Evolutionary conservation across 1,139 yeast species (phyloP).

Genomic region (Candida dubliniensis): DNA sequence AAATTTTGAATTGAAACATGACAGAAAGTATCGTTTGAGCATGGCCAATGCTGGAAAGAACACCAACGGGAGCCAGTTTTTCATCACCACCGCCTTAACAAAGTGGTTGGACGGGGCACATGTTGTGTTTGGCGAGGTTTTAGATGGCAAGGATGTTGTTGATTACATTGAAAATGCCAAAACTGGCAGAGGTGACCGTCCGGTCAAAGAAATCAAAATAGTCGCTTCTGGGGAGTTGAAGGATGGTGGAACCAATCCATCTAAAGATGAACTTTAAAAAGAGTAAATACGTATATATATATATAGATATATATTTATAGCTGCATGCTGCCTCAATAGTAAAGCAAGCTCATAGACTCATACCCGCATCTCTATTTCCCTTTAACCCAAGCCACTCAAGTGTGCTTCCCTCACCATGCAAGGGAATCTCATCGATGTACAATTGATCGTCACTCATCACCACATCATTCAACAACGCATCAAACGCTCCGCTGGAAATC

Average conservation of each 20-base stretch:
- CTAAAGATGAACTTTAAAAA: slow-evolving; percentile 32
- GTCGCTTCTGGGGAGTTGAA: slow-evolving; percentile 51
- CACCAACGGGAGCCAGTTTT: slow-evolving; percentile 67
- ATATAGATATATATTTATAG: not conserved
- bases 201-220: slow-evolving; percentile 52
- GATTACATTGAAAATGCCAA: slow-evolving; percentile 54
- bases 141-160: slow-evolving; percentile 66
- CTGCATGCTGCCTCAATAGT: not conserved
- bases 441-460: slow-evolving; percentile 19
- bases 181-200: slow-evolving; percentile 51
- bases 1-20: slow-evolving; percentile 57
- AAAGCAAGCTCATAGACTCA: not conserved
- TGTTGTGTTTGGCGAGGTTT: slow-evolving; percentile 80
- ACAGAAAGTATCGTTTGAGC: slow-evolving; percentile 56
- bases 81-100: slow-evolving; percentile 62
- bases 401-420: slow-evolving; percentile 43
- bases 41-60: slow-evolving; percentile 67
- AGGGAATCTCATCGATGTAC: slow-evolving; percentile 40
- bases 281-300: not conserved
- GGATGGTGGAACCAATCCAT: slow-evolving; percentile 16
- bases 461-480: slow-evolving; percentile 30
- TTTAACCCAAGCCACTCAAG: slow-evolving; percentile 36
- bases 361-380: slow-evolving; percentile 20
- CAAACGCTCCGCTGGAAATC: slow-evolving; percentile 32
- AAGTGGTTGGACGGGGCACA: slow-evolving; percentile 67